Evolutionary conservation across 1,284 basidiomycete genomes (phyloP).

Genomic region (Rhodotorula mucilaginosa): DNA sequence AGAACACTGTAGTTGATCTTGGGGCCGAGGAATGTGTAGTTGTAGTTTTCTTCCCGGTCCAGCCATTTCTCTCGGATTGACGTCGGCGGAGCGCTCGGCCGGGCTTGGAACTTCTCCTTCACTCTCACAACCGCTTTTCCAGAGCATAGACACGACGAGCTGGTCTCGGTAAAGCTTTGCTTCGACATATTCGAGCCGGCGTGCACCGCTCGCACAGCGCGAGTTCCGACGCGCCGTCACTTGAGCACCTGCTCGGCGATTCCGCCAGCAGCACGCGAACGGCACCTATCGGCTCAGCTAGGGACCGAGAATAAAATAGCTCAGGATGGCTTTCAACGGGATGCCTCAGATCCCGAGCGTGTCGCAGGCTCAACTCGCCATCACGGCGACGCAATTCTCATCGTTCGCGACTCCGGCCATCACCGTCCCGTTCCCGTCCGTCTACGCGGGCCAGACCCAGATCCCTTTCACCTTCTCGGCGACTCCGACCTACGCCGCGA

Average conservation of each 20-base stretch:
- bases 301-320: not conserved
- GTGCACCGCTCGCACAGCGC: not conserved
- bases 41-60: no score
- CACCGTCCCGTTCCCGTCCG: slow-evolving; percentile 34
- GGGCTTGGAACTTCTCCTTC: no score
- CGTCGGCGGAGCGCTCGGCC: no score
- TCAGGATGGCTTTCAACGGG: slow-evolving; percentile 14
- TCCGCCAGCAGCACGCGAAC: not conserved
- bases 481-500: slow-evolving; percentile 21
- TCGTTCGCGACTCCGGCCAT: slow-evolving; percentile 32
- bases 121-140: no score
- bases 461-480: slow-evolving; percentile 16
- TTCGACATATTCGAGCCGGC: no score
- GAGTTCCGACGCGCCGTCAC: not conserved
- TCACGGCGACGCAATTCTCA: slow-evolving; percentile 20
- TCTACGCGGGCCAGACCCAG: slow-evolving; percentile 28
- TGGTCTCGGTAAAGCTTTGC: no score
- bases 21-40: no score
- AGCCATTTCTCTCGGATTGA: no score
- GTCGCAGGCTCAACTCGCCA: slow-evolving; percentile 7
- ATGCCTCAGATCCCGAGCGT: slow-evolving; percentile 9
- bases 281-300: not conserved
- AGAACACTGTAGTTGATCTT: no score
- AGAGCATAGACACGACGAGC: no score
- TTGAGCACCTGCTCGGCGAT: not conserved